Percentiles rank a stretch among this genome's conserved stretches.
Conservation (phyloP, 73 alveolate genomes). For the Effrenium voratum region DNA sequence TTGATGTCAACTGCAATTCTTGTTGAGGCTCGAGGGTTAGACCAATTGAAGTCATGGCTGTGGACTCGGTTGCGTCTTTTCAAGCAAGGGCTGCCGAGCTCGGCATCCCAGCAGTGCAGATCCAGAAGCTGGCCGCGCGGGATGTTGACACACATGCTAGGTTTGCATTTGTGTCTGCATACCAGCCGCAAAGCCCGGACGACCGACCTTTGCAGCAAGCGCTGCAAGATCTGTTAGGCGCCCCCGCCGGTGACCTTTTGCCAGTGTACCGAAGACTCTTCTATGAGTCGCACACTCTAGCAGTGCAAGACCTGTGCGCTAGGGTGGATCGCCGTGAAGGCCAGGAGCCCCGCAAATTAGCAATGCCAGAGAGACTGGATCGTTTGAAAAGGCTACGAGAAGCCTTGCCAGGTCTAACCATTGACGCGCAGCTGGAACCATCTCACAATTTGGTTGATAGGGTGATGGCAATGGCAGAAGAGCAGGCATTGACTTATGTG, state of each 20-base stretch:
- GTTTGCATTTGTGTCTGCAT: neutral
- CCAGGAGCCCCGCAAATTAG: slow-evolving; percentile 13
- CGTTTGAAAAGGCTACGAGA: neutral
- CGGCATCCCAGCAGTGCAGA: neutral
- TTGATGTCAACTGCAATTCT: neutral
- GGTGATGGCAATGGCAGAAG: neutral
- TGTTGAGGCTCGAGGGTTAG: too few relatives aligned
- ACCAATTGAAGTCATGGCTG: too few relatives aligned
- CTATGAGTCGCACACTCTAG: neutral
- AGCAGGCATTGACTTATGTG: neutral
- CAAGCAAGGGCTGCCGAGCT: neutral
- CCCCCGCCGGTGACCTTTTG: neutral
- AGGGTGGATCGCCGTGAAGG: neutral
- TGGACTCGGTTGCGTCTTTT: neutral
- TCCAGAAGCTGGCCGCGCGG: neutral
- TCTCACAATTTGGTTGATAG: neutral
- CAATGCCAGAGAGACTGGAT: neutral
- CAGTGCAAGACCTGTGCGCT: neutral
- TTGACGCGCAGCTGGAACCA: neutral
- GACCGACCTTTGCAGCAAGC: neutral
- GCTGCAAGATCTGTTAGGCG: neutral
- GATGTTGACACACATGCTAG: neutral
- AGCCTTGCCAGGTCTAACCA: neutral
- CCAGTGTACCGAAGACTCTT: neutral
- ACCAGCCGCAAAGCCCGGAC: neutral